A percentile compares a stretch with the other conserved stretches of the same genome.
Evolutionary conservation across 192 early-diverging fungal species (phyloP).

Genomic region (Backusella macrospora): DNA sequence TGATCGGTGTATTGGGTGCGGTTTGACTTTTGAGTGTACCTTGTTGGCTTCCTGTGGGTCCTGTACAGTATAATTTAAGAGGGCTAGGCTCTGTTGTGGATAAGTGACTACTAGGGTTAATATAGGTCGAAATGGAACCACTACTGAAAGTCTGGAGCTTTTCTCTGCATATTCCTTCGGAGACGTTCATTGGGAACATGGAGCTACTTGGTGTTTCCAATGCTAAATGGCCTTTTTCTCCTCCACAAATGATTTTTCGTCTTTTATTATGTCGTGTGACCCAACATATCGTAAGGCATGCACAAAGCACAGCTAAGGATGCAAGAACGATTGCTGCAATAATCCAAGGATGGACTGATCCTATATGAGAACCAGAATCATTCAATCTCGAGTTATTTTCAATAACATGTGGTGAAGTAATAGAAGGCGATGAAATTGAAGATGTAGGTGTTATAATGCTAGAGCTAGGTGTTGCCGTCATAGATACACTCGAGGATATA

Average conservation of each 20-base stretch:
- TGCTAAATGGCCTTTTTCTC: constrained; percentile 16
- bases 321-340: constrained; percentile 30
- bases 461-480: not conserved
- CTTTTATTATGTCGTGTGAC: constrained; percentile 21
- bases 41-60: not conserved
- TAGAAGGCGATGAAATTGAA: not conserved
- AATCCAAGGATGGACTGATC: constrained; percentile 24
- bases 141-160: constrained; percentile 11
- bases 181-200: constrained; percentile 7
- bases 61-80: not conserved
- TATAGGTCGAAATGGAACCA: constrained; percentile 3
- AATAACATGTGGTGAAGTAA: not conserved
- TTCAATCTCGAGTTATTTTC: constrained; percentile 2
- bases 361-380: not conserved
- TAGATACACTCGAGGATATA: not conserved
- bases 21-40: constrained; percentile 14
- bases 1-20: not conserved
- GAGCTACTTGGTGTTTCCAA: constrained; percentile 6
- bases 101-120: constrained; percentile 1
- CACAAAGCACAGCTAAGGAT: constrained; percentile 27
- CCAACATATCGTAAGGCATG: constrained; percentile 27
- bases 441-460: not conserved
- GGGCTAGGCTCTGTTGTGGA: not conserved
- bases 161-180: not conserved
- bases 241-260: constrained; percentile 15